Evolutionary conservation across 2,329 filamentous ascomycete genomes (phyloP), one percentile per base, ranked within the genome.

Genomic region (Hypoxylon sp.): DNA sequence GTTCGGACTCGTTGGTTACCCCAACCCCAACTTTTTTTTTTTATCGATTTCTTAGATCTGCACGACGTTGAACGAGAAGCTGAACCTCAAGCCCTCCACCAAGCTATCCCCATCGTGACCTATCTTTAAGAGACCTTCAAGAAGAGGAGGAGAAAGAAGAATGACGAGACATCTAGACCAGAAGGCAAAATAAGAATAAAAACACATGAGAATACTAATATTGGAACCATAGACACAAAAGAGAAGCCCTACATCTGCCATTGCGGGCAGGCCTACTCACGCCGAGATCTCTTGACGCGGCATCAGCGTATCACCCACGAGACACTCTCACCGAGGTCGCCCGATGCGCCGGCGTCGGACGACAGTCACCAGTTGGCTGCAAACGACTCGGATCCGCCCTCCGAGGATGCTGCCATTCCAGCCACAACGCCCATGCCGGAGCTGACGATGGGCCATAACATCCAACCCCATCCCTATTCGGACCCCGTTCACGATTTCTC

Each of bases 241-340:
- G 78, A 80, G 67, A 80, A 80, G 60, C 78, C 78, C 1, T 80
- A 78, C 58, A 58, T 78, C 17, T 80, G 78, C 53, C 71, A 68
- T 35, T 80, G 78, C 63, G 76, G 77, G 49, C 75, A 76, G 9
- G 76, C 78, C 1, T 80, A 79, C 61, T 74, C 78, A 8, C 72
- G 78, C 17, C 73, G 78, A 17, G 78, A 80, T 63, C 68, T 80
- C 11, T 66, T 80, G 61, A 79, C 77, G 43, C 74, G 78, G 18
- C 78, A 79, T 60, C 73, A 79, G 55, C 74, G 77, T 48, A 74
- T 79, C 40, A 67, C 72, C 5, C 76, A 78, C 61, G 69, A 71
- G 53, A 60, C 67, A 47, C 38, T 67, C 24, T 64, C 64, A 10
- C 66, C 68, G 7, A 68, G 68, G 54, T 71, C 69, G 41, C 67